Percentiles rank a stretch among this genome's conserved stretches.
Conservation (phyloP, 2,329 filamentous ascomycete species). For the Aspergillus transmontanensis region DNA sequence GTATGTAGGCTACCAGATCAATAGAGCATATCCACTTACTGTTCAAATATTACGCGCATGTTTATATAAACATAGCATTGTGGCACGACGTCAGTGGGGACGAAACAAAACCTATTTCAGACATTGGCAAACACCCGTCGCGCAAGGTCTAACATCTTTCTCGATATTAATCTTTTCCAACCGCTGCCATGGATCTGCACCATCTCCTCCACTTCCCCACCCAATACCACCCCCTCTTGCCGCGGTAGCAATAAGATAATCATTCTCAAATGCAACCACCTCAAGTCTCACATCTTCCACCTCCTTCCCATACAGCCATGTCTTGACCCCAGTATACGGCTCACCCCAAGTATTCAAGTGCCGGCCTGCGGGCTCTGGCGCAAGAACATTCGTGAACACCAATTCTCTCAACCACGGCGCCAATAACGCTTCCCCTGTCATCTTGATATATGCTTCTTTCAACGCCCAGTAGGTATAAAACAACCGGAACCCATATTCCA, state of each 20-base stretch:
- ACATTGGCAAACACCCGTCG: conserved; percentile 41
- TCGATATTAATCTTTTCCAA: conserved; percentile 52
- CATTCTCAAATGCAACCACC: conserved; percentile 59
- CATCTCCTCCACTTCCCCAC: neutral
- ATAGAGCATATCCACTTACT: neutral
- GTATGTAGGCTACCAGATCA: neutral
- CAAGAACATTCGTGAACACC: conserved; percentile 62
- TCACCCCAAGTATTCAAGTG: conserved; percentile 32
- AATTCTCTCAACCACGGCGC: conserved; percentile 63
- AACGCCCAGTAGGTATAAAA: conserved; percentile 68
- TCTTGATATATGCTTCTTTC: conserved; percentile 69
- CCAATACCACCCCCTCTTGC: conserved; percentile 43
- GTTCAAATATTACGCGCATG: neutral
- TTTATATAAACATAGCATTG: neutral
- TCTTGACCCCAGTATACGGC: conserved; percentile 48
- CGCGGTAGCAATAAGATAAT: conserved; percentile 62
- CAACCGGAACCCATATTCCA: conserved; percentile 60
- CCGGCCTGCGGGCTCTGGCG: conserved; percentile 38
- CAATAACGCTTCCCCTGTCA: conserved; percentile 65
- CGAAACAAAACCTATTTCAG: conserved; percentile 14
- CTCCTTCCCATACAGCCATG: conserved; percentile 50
- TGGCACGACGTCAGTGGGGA: no score
- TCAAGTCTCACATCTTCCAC: conserved; percentile 59
- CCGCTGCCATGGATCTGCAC: conserved; percentile 38
- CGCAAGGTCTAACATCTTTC: conserved; percentile 46